phyloP scores from a whole-genome alignment of 2,329 filamentous ascomycete genomes.

The Beauveria brongniartii region DNA sequence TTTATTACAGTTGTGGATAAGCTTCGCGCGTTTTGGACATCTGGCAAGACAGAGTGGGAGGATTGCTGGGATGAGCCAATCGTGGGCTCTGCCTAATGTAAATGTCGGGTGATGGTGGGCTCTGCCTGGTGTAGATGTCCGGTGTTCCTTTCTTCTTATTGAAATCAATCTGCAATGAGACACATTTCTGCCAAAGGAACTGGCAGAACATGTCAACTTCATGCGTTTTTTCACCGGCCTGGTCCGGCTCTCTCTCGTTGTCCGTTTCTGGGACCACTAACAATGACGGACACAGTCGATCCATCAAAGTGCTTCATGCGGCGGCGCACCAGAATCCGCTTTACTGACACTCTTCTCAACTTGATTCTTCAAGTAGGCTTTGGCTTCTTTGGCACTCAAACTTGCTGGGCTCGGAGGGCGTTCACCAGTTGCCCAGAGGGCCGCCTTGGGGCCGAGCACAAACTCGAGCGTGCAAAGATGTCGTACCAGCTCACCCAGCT shows the following conservation, averaged over 20 bases:
- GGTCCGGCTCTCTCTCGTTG: too few species aligned
- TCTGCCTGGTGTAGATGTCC: not conserved
- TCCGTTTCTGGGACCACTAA: too few species aligned
- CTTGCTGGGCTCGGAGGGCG: conserved; percentile 52
- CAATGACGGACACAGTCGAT: too few species aligned
- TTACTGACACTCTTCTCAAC: not conserved
- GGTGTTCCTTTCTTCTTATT: not conserved
- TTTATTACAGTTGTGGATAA: not conserved
- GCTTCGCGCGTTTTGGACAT: not conserved
- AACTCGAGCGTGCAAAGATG: conserved; percentile 58
- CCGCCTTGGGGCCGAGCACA: conserved; percentile 45
- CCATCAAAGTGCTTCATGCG: too few species aligned
- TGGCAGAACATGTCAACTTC: too few species aligned
- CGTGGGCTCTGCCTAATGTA: not conserved
- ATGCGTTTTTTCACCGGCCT: too few species aligned
- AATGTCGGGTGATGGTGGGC: too few species aligned
- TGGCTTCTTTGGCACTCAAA: conserved; percentile 11
- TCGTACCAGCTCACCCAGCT: conserved; percentile 60
- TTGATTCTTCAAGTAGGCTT: conserved; percentile 9
- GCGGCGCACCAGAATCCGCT: too few species aligned
- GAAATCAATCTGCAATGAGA: not conserved
- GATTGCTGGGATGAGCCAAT: conserved; percentile 1
- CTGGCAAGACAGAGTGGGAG: not conserved
- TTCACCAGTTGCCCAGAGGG: conserved; percentile 51
- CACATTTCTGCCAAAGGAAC: too few species aligned